Evolutionary conservation across 2,329 filamentous ascomycete species (phyloP).

Genomic region (Colletotrichum sp.): DNA sequence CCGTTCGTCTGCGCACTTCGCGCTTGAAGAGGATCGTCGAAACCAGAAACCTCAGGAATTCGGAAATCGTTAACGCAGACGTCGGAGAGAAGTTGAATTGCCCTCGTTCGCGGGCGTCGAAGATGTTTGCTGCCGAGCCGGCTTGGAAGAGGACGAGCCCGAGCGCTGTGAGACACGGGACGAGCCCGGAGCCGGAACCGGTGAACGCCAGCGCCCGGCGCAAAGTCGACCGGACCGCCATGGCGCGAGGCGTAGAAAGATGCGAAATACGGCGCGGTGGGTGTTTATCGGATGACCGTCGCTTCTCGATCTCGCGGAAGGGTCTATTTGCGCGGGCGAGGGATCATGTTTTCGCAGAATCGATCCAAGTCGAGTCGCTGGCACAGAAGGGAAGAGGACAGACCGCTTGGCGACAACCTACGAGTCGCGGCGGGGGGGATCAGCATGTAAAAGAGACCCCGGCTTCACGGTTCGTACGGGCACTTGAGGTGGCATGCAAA

Average conservation of each 20-base stretch:
- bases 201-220: slow-evolving; percentile 3
- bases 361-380: background rate
- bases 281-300: background rate
- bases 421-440: slow-evolving; percentile 5
- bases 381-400: background rate
- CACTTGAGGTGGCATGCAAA: background rate
- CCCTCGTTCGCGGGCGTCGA: slow-evolving; percentile 28
- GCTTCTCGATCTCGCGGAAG: background rate
- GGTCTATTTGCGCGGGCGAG: background rate
- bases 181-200: slow-evolving; percentile 10
- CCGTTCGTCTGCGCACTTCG: slow-evolving; percentile 21
- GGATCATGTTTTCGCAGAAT: background rate
- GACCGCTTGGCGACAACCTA: background rate
- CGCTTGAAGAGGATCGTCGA: slow-evolving; percentile 29
- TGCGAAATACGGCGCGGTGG: background rate
- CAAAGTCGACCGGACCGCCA: background rate
- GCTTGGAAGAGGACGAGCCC: slow-evolving; percentile 36
- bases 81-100: slow-evolving; percentile 33
- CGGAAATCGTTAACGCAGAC: slow-evolving; percentile 31
- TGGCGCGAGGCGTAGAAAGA: background rate
- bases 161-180: slow-evolving; percentile 31
- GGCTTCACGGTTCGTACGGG: background rate
- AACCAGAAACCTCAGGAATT: slow-evolving; percentile 31
- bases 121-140: slow-evolving; percentile 35
- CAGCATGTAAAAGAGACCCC: background rate